These are phyloP conservation scores for Phoma herbarum DNA, from an alignment of 2,329 filamentous ascomycete genomes.

Conservation along the genomic window DNA sequence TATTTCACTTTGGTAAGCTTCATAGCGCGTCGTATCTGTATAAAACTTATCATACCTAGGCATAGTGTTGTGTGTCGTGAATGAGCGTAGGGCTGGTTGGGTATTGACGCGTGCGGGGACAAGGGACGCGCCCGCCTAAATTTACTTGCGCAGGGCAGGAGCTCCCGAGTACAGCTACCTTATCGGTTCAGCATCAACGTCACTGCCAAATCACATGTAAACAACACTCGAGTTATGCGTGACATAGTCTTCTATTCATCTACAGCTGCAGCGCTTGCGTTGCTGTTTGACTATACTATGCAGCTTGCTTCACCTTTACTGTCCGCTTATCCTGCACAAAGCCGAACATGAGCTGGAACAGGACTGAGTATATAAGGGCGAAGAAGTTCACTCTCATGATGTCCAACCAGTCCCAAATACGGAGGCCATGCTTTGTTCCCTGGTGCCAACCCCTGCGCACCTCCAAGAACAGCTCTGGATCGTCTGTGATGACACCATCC, in stretches of 20 bases:
- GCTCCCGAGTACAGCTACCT: slow-evolving; percentile 13
- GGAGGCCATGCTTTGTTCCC: slow-evolving; percentile 40
- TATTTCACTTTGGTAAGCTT: slow-evolving; percentile 51
- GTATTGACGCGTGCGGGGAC: slow-evolving; percentile 43
- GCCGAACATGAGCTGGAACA: slow-evolving; percentile 47
- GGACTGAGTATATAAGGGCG: slow-evolving; percentile 42
- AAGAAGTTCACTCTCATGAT: slow-evolving; percentile 47
- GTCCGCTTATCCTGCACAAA: slow-evolving; percentile 31
- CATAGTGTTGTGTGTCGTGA: slow-evolving; percentile 41
- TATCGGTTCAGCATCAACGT: neutral
- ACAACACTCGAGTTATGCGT: neutral
- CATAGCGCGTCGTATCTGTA: neutral
- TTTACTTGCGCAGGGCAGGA: slow-evolving; percentile 11
- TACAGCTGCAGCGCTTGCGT: slow-evolving; percentile 25
- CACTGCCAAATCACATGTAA: slow-evolving; percentile 1
- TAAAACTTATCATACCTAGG: slow-evolving; percentile 43
- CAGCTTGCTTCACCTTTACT: slow-evolving; percentile 25
- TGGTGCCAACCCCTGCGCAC: slow-evolving; percentile 59
- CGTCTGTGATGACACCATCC: slow-evolving; percentile 87
- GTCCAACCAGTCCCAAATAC: slow-evolving; percentile 42
- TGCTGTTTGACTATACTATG: slow-evolving; percentile 19
- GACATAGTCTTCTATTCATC: slow-evolving; percentile 9
- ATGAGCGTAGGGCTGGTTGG: slow-evolving; percentile 28
- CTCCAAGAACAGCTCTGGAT: slow-evolving; percentile 73
- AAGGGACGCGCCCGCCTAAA: slow-evolving; percentile 34